A percentile compares a stretch with the other conserved stretches of the same genome.
These are phyloP conservation scores for Sporodiniella umbellata DNA, from an alignment of 371 early-diverging fungal species.

Conservation along the genomic window DNA sequence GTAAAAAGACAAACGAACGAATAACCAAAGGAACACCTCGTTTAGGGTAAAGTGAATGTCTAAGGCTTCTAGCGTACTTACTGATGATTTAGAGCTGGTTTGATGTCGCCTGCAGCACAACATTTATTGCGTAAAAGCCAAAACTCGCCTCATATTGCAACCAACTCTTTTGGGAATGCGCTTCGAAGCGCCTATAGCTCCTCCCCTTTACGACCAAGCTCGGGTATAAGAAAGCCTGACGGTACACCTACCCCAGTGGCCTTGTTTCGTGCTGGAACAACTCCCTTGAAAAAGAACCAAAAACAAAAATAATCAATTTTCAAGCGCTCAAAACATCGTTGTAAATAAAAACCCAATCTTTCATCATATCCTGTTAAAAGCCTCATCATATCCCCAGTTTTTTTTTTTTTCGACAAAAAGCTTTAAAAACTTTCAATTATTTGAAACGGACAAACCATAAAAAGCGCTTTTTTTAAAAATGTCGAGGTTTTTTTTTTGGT, in stretches of 20 bases:
- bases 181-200: constrained; percentile 34
- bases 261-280: constrained; percentile 39
- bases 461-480: too few relatives aligned
- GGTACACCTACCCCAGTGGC: constrained; percentile 39
- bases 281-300: constrained; percentile 11
- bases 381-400: too few relatives aligned
- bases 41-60: constrained; percentile 22
- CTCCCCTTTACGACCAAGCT: constrained; percentile 4
- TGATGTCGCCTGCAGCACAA: constrained; percentile 47
- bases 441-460: too few relatives aligned
- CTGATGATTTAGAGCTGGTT: too few relatives aligned
- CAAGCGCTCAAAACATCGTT: too few relatives aligned
- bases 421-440: too few relatives aligned
- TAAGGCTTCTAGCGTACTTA: too few relatives aligned
- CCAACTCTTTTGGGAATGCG: constrained; percentile 31
- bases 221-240: constrained; percentile 11
- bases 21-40: constrained; percentile 28
- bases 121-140: constrained; percentile 35
- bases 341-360: too few relatives aligned
- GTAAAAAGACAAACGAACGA: constrained; percentile 30
- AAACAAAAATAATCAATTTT: neutral
- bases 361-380: too few relatives aligned
- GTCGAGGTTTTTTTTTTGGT: too few relatives aligned
- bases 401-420: too few relatives aligned
- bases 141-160: constrained; percentile 14